Conservation (phyloP, 2,329 filamentous ascomycete genomes). For the Penicillium nordicum region DNA sequence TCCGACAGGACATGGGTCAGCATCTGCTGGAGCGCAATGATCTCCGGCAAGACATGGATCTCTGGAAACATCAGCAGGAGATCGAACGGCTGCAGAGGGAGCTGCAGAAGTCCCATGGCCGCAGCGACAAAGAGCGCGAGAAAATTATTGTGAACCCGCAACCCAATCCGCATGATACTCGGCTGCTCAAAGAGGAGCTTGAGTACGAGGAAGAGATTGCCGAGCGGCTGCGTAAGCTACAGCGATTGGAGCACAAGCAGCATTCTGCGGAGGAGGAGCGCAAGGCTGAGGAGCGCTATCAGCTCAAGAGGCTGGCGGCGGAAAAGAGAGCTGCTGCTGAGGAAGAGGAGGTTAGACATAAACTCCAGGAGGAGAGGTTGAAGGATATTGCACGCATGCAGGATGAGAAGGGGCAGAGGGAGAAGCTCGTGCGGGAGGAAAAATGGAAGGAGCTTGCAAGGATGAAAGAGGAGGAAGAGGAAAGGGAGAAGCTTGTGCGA, state of each 20-base stretch:
- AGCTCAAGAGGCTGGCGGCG: slow-evolving; percentile 25
- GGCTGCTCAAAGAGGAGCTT: slow-evolving; percentile 39
- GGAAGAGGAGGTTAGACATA: slow-evolving; percentile 32
- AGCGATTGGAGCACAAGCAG: slow-evolving; percentile 41
- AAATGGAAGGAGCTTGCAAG: slow-evolving; percentile 19
- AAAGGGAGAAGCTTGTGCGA: slow-evolving; percentile 25
- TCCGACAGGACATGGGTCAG: slow-evolving; percentile 32
- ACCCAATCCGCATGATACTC: slow-evolving; percentile 25
- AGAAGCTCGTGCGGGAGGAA: slow-evolving; percentile 19
- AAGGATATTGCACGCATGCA: slow-evolving; percentile 25
- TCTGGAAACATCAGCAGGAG: slow-evolving; percentile 36
- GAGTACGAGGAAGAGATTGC: slow-evolving; percentile 43
- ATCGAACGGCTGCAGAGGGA: slow-evolving; percentile 36
- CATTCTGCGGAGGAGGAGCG: slow-evolving; percentile 26
- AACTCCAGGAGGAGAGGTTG: slow-evolving; percentile 30
- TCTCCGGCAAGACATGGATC: slow-evolving; percentile 34
- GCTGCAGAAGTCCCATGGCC: slow-evolving; percentile 27
- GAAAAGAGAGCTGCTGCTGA: slow-evolving; percentile 33
- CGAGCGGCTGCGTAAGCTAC: slow-evolving; percentile 36
- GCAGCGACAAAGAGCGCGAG: not conserved
- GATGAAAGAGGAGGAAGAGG: slow-evolving; percentile 28
- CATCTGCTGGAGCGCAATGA: slow-evolving; percentile 35
- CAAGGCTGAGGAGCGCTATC: slow-evolving; percentile 17
- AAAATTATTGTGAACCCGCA: slow-evolving; percentile 3
- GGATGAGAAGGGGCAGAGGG: slow-evolving; percentile 32